Conservation (phyloP, 768 basidiomycete species). For the Artomyces pyxidatus region DNA sequence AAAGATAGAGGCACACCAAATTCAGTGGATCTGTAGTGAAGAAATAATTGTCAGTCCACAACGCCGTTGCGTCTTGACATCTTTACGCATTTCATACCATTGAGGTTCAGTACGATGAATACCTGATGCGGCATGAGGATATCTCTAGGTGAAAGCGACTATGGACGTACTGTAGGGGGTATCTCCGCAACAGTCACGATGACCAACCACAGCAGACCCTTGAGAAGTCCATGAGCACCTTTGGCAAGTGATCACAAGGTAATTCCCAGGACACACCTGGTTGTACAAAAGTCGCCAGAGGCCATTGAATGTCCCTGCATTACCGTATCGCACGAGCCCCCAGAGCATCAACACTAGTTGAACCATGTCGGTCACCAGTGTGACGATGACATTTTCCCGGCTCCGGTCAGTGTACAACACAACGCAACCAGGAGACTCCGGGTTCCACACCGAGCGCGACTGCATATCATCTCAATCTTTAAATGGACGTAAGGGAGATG, state of each 20-base stretch:
- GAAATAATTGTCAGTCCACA: too few relatives aligned
- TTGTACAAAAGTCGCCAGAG: not conserved
- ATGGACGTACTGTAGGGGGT: not conserved
- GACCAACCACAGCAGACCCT: not conserved
- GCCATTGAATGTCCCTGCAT: not conserved
- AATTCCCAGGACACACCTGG: not conserved
- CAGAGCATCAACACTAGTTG: slow-evolving; percentile 2
- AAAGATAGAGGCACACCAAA: too few relatives aligned
- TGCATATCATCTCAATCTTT: too few relatives aligned
- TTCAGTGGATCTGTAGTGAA: too few relatives aligned
- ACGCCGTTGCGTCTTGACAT: too few relatives aligned
- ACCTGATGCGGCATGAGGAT: too few relatives aligned
- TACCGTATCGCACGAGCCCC: slow-evolving; percentile 3
- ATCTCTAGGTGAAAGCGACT: too few relatives aligned
- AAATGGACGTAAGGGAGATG: too few relatives aligned
- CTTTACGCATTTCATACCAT: too few relatives aligned
- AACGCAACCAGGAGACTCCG: not conserved
- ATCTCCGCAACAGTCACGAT: not conserved
- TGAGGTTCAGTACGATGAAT: not conserved
- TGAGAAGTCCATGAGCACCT: not conserved
- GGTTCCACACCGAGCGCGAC: not conserved
- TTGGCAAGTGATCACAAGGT: not conserved
- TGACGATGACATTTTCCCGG: slow-evolving; percentile 1
- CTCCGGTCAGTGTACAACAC: not conserved
- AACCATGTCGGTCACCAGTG: slow-evolving; percentile 3